Percentiles rank a stretch among this genome's conserved stretches.
Conservation (phyloP, 2,329 filamentous ascomycete species). For the Lachnellula occidentalis region DNA sequence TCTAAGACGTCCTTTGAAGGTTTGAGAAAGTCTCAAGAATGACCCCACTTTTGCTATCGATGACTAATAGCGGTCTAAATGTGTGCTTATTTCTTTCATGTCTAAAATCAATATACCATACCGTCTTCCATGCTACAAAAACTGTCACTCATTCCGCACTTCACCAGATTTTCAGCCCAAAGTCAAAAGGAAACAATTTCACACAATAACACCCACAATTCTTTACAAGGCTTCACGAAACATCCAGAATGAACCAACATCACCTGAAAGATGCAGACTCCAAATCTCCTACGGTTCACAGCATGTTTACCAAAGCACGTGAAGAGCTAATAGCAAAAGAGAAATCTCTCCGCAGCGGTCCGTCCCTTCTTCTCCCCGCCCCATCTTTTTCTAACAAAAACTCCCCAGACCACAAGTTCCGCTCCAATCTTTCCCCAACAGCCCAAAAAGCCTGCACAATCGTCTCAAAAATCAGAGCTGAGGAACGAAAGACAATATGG, state of each 20-base stretch:
- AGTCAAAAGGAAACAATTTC: neutral
- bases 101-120: neutral
- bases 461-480: constrained; percentile 67
- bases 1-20: too few relatives aligned
- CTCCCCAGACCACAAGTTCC: constrained; percentile 57
- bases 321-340: constrained; percentile 8
- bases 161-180: neutral
- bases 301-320: constrained; percentile 2
- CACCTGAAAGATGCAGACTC: neutral
- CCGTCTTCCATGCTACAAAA: neutral
- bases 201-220: neutral
- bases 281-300: neutral
- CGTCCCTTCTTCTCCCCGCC: neutral
- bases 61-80: neutral
- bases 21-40: neutral
- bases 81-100: neutral
- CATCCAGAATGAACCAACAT: neutral
- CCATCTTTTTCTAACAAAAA: neutral
- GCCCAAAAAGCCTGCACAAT: constrained; percentile 71
- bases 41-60: neutral
- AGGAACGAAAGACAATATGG: constrained; percentile 72
- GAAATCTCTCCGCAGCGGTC: constrained; percentile 18
- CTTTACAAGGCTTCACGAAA: neutral
- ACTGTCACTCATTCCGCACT: neutral
- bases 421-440: constrained; percentile 67